Evolutionary conservation across 768 basidiomycete species (phyloP).

Genomic region (Pulveroboletus frians): DNA sequence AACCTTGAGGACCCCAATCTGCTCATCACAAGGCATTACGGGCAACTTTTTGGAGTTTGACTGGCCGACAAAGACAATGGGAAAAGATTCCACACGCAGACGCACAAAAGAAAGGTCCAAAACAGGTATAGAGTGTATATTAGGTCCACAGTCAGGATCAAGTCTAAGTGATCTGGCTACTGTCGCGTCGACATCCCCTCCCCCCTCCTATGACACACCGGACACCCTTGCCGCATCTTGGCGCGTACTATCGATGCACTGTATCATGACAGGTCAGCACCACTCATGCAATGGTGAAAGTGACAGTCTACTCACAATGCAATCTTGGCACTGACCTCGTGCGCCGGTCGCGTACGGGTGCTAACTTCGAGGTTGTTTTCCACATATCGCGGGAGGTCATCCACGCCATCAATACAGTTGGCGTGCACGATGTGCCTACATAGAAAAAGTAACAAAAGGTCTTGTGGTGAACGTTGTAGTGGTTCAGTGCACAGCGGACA

Average conservation of each 20-base stretch:
- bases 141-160: slow-evolving; percentile 9
- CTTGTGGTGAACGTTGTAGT: slow-evolving; percentile 53
- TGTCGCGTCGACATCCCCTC: slow-evolving; percentile 36
- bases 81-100: not conserved
- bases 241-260: slow-evolving; percentile 71
- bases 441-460: slow-evolving; percentile 69
- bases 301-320: slow-evolving; percentile 55
- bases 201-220: slow-evolving; percentile 61
- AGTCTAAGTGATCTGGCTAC: not conserved
- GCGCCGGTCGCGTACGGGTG: slow-evolving; percentile 31
- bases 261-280: not conserved
- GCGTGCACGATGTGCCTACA: slow-evolving; percentile 89
- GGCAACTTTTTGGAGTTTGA: not conserved
- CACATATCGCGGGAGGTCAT: slow-evolving; percentile 55
- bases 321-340: slow-evolving; percentile 63
- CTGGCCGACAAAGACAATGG: not conserved
- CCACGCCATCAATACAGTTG: slow-evolving; percentile 63
- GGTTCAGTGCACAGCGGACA: slow-evolving; percentile 67
- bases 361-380: slow-evolving; percentile 48
- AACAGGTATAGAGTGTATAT: slow-evolving; percentile 13
- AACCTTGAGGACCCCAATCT: not conserved
- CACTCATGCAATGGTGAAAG: not conserved
- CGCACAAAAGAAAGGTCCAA: not conserved
- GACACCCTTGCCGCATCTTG: slow-evolving; percentile 64
- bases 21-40: not conserved